Base-by-base conservation (phyloP, 2,329 filamentous ascomycete species). In the Pseudogymnoascus sp. region DNA sequence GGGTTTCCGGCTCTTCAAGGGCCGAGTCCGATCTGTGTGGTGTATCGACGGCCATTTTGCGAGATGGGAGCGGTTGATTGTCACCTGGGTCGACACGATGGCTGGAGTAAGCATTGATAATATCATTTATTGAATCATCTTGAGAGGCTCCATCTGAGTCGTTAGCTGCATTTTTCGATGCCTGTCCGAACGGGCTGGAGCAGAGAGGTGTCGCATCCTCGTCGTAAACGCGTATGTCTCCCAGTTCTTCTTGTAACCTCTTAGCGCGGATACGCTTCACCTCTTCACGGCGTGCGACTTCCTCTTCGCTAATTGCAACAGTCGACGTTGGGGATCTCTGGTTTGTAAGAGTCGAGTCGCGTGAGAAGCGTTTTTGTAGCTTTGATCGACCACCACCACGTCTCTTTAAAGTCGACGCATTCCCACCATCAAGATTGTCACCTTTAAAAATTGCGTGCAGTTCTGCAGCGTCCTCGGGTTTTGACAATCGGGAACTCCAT, bases 231-330 rank as follows among this genome's bases (percentile, higher is more conserved):
- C 77, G 73, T 39, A 83, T 82, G 41, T 73, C 79, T 54, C 80
- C 78, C 3, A 86, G 75, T 68, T 86, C 84, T 48, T 84, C 79
- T 66, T 82, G 81, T n/a, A 86, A 85, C 66, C 83, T 78, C 68
- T 80, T 81, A 60, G 81, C 80, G 72, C 83, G 80, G 7, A 85
- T 74, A 19, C 83, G 78, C 68, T 79, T 82, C 63, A 86, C 72
- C 68, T 86, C 83, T 28, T 82, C 83, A 67, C 83, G 78, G 28
- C 83, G 77, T 62, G 82, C 80, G 48, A 83, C 69, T 67, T 84
- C 81, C 66, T 84, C 82, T 23, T 83, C 76, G 57, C 79, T 83
- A 60, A 76, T 78, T 11, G 80, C 78, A 34, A 79, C 73, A 7
- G 51, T 19, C 14, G 77, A 77, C 3, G 75, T 74, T 36, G 74